Conservation (phyloP, 768 basidiomycete genomes). For the Collybia nuda region DNA sequence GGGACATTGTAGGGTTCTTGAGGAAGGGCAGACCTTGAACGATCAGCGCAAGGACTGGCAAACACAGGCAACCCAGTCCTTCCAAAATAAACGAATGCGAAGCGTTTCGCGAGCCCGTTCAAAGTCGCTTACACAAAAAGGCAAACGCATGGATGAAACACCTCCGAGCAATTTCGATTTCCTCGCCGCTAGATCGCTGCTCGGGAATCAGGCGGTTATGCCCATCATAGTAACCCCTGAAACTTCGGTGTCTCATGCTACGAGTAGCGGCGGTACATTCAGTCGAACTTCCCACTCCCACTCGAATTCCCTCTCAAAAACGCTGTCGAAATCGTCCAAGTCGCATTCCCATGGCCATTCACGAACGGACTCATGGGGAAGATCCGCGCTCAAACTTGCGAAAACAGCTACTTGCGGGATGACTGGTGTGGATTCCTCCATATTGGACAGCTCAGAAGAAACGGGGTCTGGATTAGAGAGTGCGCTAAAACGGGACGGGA, state of each 20-base stretch:
- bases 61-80: slow-evolving; percentile 56
- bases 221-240: slow-evolving; percentile 33
- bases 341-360: slow-evolving; percentile 38
- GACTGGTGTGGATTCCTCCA: slow-evolving; percentile 7
- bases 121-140: slow-evolving; percentile 49
- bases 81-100: slow-evolving; percentile 64
- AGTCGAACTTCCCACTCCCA: slow-evolving; percentile 29
- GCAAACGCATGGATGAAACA: slow-evolving; percentile 23
- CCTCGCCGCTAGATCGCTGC: slow-evolving; percentile 63
- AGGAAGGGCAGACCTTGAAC: slow-evolving; percentile 61
- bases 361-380: slow-evolving; percentile 42
- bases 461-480: slow-evolving; percentile 30
- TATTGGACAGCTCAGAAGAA: slow-evolving; percentile 17
- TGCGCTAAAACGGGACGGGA: slow-evolving; percentile 37
- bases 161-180: slow-evolving; percentile 48
- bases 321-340: slow-evolving; percentile 32
- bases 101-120: slow-evolving; percentile 63
- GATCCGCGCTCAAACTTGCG: slow-evolving; percentile 39
- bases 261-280: slow-evolving; percentile 11
- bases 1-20: slow-evolving; percentile 52
- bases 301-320: slow-evolving; percentile 36
- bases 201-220: slow-evolving; percentile 62
- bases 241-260: slow-evolving; percentile 17
- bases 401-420: slow-evolving; percentile 30
- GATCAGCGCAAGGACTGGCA: slow-evolving; percentile 69